These are phyloP conservation scores for Microdochium trichocladiopsis DNA, from an alignment of 2,329 filamentous ascomycete species.

Conservation along the genomic window DNA sequence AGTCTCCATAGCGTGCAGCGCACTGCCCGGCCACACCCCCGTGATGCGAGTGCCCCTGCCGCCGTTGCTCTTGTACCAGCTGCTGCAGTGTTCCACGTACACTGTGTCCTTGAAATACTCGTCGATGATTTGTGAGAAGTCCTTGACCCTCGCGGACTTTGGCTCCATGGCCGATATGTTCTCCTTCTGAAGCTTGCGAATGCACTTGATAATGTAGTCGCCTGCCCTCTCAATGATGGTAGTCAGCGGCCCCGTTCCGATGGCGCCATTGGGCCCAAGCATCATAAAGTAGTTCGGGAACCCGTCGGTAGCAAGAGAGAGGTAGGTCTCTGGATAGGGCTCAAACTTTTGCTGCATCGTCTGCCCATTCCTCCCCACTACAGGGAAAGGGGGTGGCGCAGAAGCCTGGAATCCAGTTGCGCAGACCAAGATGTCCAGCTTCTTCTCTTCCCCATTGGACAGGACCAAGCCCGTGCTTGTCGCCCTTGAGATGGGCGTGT, in stretches of 20 bases:
- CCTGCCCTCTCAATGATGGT: conserved; percentile 38
- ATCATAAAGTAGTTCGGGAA: conserved; percentile 44
- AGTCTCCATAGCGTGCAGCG: conserved; percentile 33
- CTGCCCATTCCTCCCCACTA: conserved; percentile 28
- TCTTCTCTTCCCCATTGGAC: conserved; percentile 15
- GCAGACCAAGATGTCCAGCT: conserved; percentile 38
- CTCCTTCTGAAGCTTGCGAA: conserved; percentile 39
- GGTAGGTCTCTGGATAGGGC: conserved; percentile 31
- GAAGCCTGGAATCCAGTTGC: conserved; percentile 38
- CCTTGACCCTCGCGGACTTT: conserved; percentile 32
- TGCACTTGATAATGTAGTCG: conserved; percentile 38
- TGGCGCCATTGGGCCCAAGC: conserved; percentile 39
- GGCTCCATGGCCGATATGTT: conserved; percentile 36
- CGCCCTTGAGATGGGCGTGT: conserved; percentile 23
- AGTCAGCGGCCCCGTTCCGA: conserved; percentile 38
- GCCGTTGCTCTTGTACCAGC: conserved; percentile 44
- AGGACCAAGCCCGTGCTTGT: conserved; percentile 26
- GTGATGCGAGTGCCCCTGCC: conserved; percentile 29
- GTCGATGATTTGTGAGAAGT: conserved; percentile 38
- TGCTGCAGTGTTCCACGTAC: conserved; percentile 39
- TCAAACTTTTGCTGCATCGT: conserved; percentile 30
- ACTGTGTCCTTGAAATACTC: conserved; percentile 41
- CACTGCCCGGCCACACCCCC: conserved; percentile 37
- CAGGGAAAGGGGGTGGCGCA: conserved; percentile 29
- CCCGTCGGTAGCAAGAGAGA: conserved; percentile 34